Base-by-base conservation (phyloP, 306 rosid species). In the Betula pendula region DNA sequence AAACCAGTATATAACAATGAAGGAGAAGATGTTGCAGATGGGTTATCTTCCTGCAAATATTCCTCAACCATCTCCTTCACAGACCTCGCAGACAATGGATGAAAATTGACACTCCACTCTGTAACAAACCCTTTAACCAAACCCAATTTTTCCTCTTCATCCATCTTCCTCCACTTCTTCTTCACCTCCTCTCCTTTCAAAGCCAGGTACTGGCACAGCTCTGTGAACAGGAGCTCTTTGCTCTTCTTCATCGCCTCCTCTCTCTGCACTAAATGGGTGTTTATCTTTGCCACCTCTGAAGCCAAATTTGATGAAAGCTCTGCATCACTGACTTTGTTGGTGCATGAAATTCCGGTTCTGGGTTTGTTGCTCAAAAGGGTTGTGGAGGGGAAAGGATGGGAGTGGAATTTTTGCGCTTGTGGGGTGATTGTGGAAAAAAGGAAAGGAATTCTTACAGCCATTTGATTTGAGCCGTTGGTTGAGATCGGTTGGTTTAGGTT, bases 161-260 rank as follows among this genome's bases (percentile, higher is more conserved):
- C 85, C 85, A 90, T 76, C 31, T 75, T 82, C 75, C 52, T 86
- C 98, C 98, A 92, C 43, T 72, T 82, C 29, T 38, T 73, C 86
- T 58, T 85, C 42, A 79, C 80, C 44, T 87, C 93, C 15, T 89
- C 89, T 68, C 88, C 82, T 40, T 85, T 81, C 51, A 88, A 73
- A 27, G 77, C 80, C 5, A 90, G 79, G 74, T 81, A 85, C 3
- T 75, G 73, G 77, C 92, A 85, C 0, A 94, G 49, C 80, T 90
- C 95, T 4, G 82, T 70, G 84, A 94, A 92, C 19, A 94, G 86
- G 1, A 94, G 75, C 62, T 80, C 82, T 75, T 83, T 82, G 91
- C 97, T 89, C 87, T 89, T 92, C 65, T 66, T 77, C 90, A 94
- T 78, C 47, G 94, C 97, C 38, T 89, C 96, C 68, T 85, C 91